phyloP scores from a whole-genome alignment of 2,329 filamentous ascomycete species.

The Microsporum ferrugineum region DNA sequence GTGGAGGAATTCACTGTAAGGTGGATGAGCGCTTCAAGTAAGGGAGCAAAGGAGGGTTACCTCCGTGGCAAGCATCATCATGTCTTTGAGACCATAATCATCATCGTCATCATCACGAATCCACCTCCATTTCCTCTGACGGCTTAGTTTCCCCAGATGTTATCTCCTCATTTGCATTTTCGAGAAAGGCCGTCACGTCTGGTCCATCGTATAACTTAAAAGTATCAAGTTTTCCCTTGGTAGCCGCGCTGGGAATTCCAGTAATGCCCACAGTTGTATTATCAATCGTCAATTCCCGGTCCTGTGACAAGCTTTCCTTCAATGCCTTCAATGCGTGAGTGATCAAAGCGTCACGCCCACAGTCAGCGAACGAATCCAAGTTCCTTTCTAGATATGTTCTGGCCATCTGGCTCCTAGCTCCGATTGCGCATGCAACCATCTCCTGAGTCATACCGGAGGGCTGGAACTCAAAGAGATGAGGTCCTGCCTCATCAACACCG shows the following conservation, averaged over 20 bases:
- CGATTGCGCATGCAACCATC: constrained; percentile 93
- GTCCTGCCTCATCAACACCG: constrained; percentile 84
- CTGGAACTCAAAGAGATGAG: constrained; percentile 97
- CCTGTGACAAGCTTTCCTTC: constrained; percentile 91
- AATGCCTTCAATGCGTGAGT: constrained; percentile 80
- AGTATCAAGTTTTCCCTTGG: constrained; percentile 53
- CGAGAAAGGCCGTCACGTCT: constrained; percentile 75
- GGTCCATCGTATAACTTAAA: constrained; percentile 88
- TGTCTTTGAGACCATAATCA: background rate
- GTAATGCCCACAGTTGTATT: constrained; percentile 89
- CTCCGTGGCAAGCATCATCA: background rate
- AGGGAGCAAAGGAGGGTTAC: background rate
- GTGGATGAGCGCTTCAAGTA: constrained; percentile 1
- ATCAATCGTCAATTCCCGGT: constrained; percentile 93
- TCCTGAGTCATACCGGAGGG: constrained; percentile 92
- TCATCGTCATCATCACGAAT: constrained; percentile 28
- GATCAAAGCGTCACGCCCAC: constrained; percentile 73
- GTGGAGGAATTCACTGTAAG: background rate
- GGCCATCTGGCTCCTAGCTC: constrained; percentile 92
- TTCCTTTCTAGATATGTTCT: constrained; percentile 92
- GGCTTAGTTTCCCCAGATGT: constrained; percentile 39
- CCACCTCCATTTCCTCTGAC: constrained; percentile 45
- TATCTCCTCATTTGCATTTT: constrained; percentile 49
- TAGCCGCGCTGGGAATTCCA: constrained; percentile 46
- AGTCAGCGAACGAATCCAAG: constrained; percentile 67